phyloP scores from a whole-genome alignment of 73 alveolate species.

The Effrenium voratum region DNA sequence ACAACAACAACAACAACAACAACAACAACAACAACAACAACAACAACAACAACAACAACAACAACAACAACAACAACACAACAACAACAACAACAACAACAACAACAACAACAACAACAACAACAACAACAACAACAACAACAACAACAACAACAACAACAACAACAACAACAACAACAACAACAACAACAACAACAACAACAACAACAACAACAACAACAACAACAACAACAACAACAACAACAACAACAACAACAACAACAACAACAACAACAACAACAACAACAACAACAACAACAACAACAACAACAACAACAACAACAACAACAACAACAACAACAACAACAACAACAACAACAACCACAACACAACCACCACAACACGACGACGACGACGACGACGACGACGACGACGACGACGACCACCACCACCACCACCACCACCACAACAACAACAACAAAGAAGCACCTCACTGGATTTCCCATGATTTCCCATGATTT shows the following conservation, averaged over 20 bases:
- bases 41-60: background rate
- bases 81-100: background rate
- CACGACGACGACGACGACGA: background rate
- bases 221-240: too few species aligned
- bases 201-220: too few species aligned
- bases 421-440: background rate
- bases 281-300: background rate
- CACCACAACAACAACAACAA: background rate
- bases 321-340: background rate
- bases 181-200: background rate
- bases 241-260: too few species aligned
- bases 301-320: background rate
- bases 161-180: background rate
- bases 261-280: background rate
- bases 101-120: background rate
- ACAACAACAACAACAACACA: background rate
- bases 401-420: background rate
- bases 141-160: background rate
- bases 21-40: background rate
- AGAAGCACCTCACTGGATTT: too few species aligned
- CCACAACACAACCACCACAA: too few species aligned
- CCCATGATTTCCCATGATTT: too few species aligned
- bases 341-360: background rate
- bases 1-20: background rate
- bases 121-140: background rate